phyloP scores from a whole-genome alignment of 1,139 yeast genomes.

The Candida buenavistaensis region DNA sequence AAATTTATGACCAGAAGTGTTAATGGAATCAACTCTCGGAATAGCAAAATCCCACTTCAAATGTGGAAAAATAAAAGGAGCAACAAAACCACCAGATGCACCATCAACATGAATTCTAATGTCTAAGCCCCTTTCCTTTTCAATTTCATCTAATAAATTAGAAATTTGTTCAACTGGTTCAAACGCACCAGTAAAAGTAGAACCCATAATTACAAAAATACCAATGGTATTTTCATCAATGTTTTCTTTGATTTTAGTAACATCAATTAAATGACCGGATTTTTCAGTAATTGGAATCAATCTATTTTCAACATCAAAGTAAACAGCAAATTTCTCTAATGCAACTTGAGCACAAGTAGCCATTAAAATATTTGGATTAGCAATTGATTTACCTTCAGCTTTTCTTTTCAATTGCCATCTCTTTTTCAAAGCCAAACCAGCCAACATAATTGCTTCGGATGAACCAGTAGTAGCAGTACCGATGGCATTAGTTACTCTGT shows the following conservation, averaged over 20 bases:
- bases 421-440: constrained; percentile 89
- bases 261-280: constrained; percentile 66
- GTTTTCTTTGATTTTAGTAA: constrained; percentile 54
- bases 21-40: constrained; percentile 78
- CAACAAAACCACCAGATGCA: constrained; percentile 87
- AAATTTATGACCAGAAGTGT: constrained; percentile 93
- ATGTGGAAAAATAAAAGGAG: constrained; percentile 78
- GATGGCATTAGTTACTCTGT: constrained; percentile 45
- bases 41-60: constrained; percentile 81
- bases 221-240: constrained; percentile 94
- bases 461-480: constrained; percentile 96
- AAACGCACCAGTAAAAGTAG: constrained; percentile 91
- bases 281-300: constrained; percentile 63
- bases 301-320: constrained; percentile 88
- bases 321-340: constrained; percentile 88
- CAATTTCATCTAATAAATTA: constrained; percentile 62
- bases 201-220: constrained; percentile 82
- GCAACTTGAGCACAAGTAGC: constrained; percentile 97
- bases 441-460: constrained; percentile 90
- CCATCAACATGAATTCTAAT: constrained; percentile 92
- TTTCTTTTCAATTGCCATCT: constrained; percentile 73
- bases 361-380: constrained; percentile 84
- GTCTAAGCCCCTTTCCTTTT: constrained; percentile 64
- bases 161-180: constrained; percentile 70
- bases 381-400: constrained; percentile 58